Conservation (phyloP, 805 yeast species). For the Cyberlindnera maritima region DNA sequence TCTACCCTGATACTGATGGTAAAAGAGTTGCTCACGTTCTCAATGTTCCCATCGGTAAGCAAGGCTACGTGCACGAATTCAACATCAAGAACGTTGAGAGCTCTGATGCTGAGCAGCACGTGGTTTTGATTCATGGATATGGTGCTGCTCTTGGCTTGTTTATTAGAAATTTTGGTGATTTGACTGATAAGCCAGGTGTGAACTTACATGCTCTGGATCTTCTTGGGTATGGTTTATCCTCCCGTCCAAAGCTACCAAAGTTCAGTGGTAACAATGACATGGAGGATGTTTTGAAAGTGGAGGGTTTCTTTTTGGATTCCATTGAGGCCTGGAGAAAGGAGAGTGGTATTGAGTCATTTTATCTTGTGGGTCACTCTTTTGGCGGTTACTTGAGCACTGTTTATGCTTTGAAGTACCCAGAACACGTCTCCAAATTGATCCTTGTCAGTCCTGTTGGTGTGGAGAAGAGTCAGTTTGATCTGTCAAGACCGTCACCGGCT, state of each 20-base stretch:
- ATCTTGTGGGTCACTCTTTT: slow-evolving; percentile 64
- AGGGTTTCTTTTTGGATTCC: slow-evolving; percentile 39
- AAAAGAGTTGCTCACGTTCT: slow-evolving; percentile 44
- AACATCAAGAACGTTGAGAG: slow-evolving; percentile 47
- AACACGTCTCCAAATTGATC: slow-evolving; percentile 47
- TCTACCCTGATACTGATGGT: slow-evolving; percentile 52
- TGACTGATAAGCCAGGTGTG: slow-evolving; percentile 49
- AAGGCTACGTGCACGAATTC: slow-evolving; percentile 67
- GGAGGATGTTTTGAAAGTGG: slow-evolving; percentile 32
- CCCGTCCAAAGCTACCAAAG: slow-evolving; percentile 43
- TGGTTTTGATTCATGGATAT: slow-evolving; percentile 80
- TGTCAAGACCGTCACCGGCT: slow-evolving; percentile 9
- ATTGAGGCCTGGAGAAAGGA: slow-evolving; percentile 58
- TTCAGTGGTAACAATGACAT: slow-evolving; percentile 16
- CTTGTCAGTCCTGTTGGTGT: slow-evolving; percentile 73
- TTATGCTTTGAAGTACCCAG: slow-evolving; percentile 55
- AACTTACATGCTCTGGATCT: slow-evolving; percentile 59
- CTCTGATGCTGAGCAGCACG: slow-evolving; percentile 33
- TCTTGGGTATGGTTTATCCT: slow-evolving; percentile 60
- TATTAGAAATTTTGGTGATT: slow-evolving; percentile 56
- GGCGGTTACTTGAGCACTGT: slow-evolving; percentile 68
- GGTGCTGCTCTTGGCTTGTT: slow-evolving; percentile 84
- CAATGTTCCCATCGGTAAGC: slow-evolving; percentile 52
- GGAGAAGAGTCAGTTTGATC: slow-evolving; percentile 48
- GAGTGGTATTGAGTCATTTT: slow-evolving; percentile 47